Conservation (phyloP, 2,329 filamentous ascomycete species). For the Aspergillus luchuensis region DNA sequence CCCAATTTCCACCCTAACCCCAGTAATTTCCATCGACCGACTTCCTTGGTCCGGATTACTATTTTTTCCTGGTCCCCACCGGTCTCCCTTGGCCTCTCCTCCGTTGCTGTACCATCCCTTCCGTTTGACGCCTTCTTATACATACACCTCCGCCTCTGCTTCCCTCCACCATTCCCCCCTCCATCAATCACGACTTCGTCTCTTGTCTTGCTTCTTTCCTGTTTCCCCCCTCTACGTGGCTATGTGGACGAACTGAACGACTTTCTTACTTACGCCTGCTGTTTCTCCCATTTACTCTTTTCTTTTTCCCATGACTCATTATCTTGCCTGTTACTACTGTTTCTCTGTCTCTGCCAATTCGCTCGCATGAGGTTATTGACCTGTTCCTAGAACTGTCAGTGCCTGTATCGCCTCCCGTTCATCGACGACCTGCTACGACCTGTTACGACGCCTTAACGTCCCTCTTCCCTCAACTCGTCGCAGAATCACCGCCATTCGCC, state of each 20-base stretch:
- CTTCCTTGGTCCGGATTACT: conserved; percentile 8
- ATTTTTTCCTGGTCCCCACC: conserved; percentile 17
- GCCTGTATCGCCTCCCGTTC: conserved; percentile 10
- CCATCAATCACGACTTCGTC: conserved; percentile 8
- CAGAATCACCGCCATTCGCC: conserved; percentile 15
- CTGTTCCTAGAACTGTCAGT: neutral
- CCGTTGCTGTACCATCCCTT: conserved; percentile 25
- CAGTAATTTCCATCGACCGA: conserved; percentile 2
- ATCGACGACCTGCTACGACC: conserved; percentile 37
- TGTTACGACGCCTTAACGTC: conserved; percentile 24
- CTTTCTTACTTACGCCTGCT: neutral
- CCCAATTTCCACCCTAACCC: conserved; percentile 4
- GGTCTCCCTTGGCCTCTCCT: conserved; percentile 33
- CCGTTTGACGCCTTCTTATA: conserved; percentile 29
- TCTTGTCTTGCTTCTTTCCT: conserved; percentile 12
- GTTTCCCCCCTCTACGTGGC: conserved; percentile 13
- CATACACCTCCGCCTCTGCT: conserved; percentile 19
- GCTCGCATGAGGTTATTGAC: conserved; percentile 10
- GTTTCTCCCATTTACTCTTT: conserved; percentile 3
- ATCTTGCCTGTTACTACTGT: neutral
- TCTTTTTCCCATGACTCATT: conserved; percentile 6
- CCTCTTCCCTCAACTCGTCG: conserved; percentile 18
- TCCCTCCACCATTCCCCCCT: neutral
- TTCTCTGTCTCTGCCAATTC: conserved; percentile 19
- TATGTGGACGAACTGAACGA: conserved; percentile 24